Percentiles rank a stretch among this genome's conserved stretches.
These are phyloP conservation scores for Arthromyces matolae DNA, from an alignment of 768 basidiomycete genomes.

Conservation along the genomic window DNA sequence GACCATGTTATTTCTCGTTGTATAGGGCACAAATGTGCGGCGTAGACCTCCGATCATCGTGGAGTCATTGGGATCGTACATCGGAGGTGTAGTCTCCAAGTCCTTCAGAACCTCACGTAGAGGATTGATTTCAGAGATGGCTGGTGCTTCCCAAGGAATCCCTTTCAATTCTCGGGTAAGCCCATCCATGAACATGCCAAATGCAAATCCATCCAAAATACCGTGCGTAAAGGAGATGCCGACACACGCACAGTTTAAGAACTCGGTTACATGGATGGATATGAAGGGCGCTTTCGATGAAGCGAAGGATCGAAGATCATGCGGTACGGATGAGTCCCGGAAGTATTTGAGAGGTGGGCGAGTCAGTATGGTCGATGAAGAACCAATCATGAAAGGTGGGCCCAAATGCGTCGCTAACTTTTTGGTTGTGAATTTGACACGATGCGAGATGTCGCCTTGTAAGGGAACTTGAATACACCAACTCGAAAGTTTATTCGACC, in stretches of 20 bases:
- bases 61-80: neutral
- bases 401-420: neutral
- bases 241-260: conserved; percentile 4
- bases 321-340: conserved; percentile 1
- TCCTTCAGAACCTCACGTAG: conserved; percentile 1
- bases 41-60: neutral
- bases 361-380: neutral
- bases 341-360: conserved; percentile 4
- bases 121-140: neutral
- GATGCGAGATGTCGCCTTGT: neutral
- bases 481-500: neutral
- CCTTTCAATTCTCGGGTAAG: conserved; percentile 4
- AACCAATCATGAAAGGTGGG: neutral
- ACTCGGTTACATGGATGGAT: conserved; percentile 5
- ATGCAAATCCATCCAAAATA: conserved; percentile 4
- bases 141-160: neutral
- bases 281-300: neutral
- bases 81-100: neutral
- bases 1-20: neutral
- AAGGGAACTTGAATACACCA: conserved; percentile 5
- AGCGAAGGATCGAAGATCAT: neutral
- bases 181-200: neutral
- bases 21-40: neutral
- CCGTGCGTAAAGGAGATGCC: conserved; percentile 6
- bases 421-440: conserved; percentile 3